Percentiles rank a stretch among this genome's conserved stretches.
These are phyloP conservation scores for Saxophila tyrrhenica DNA, from an alignment of 495 filamentous ascomycete genomes.

Conservation along the genomic window DNA sequence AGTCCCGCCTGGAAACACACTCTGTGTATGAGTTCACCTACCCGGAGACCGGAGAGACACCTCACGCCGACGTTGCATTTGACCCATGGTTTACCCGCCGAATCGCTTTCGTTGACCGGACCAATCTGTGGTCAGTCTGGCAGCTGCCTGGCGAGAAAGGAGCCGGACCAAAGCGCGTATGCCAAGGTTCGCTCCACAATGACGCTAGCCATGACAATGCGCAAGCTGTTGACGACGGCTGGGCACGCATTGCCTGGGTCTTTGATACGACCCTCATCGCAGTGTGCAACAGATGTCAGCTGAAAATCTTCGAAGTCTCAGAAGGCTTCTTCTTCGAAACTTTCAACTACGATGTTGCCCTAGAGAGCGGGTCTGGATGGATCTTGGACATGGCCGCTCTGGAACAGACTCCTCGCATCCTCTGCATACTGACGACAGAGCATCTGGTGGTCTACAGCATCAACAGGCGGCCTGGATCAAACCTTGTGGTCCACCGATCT, in stretches of 20 bases:
- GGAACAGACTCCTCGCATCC: constrained; percentile 17
- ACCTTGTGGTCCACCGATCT: constrained; percentile 21
- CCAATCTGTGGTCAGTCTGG: constrained; percentile 68
- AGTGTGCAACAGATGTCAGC: constrained; percentile 24
- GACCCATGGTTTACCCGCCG: constrained; percentile 61
- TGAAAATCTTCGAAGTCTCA: constrained; percentile 21
- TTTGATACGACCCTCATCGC: constrained; percentile 23
- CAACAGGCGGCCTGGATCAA: constrained; percentile 7
- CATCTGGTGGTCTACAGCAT: constrained; percentile 22
- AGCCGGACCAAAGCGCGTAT: not conserved
- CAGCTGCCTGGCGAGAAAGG: constrained; percentile 40
- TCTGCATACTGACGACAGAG: constrained; percentile 27
- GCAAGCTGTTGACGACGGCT: constrained; percentile 25
- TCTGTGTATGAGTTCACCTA: constrained; percentile 45
- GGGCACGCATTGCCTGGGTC: constrained; percentile 31
- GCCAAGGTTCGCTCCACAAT: not conserved
- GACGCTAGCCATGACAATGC: not conserved
- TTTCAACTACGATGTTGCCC: constrained; percentile 6
- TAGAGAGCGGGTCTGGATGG: constrained; percentile 20
- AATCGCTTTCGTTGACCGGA: constrained; percentile 60
- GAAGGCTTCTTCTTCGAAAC: constrained; percentile 8
- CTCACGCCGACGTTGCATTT: constrained; percentile 65
- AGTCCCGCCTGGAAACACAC: constrained; percentile 50
- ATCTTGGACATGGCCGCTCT: constrained; percentile 24
- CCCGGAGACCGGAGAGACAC: constrained; percentile 42